phyloP scores from a whole-genome alignment of 176 grass and related monocot species.

The Juncus effusus region DNA sequence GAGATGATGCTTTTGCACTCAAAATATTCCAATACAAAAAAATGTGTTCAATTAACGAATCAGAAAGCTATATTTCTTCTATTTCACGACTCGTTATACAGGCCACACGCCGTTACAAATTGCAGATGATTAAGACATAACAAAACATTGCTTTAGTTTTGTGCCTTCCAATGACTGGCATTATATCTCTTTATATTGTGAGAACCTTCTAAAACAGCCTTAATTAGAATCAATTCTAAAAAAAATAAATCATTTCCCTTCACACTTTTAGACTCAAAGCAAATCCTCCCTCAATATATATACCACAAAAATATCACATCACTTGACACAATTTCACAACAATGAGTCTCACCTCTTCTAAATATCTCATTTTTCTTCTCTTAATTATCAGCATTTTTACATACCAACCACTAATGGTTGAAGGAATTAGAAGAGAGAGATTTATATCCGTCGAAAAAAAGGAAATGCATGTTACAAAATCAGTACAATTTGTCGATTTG shows the following conservation, averaged over 20 bases:
- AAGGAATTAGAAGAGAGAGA: slow-evolving; percentile 11
- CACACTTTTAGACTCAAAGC: slow-evolving; percentile 18
- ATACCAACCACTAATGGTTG: neutral
- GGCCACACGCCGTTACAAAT: too few species aligned
- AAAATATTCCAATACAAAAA: too few species aligned
- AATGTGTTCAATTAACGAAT: too few species aligned
- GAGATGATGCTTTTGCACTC: too few species aligned
- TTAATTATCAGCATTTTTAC: neutral
- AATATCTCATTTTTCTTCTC: slow-evolving; percentile 8
- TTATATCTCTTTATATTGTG: slow-evolving; percentile 10
- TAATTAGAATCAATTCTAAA: slow-evolving; percentile 1
- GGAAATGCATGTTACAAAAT: slow-evolving; percentile 1
- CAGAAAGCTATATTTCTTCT: too few species aligned
- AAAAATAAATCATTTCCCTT: neutral
- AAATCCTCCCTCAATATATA: neutral
- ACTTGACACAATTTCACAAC: neutral
- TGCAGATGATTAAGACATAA: too few species aligned
- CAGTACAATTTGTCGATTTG: neutral
- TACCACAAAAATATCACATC: neutral
- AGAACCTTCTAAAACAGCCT: slow-evolving; percentile 28
- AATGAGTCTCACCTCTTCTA: slow-evolving; percentile 16
- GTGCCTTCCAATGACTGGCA: neutral
- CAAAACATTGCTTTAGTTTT: slow-evolving; percentile 13
- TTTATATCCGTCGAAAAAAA: neutral
- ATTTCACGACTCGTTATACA: too few species aligned